Evolutionary conservation across 306 rosid genomes (phyloP), one percentile per base, ranked within the genome.

Genomic region (Trifolium subterraneum): DNA sequence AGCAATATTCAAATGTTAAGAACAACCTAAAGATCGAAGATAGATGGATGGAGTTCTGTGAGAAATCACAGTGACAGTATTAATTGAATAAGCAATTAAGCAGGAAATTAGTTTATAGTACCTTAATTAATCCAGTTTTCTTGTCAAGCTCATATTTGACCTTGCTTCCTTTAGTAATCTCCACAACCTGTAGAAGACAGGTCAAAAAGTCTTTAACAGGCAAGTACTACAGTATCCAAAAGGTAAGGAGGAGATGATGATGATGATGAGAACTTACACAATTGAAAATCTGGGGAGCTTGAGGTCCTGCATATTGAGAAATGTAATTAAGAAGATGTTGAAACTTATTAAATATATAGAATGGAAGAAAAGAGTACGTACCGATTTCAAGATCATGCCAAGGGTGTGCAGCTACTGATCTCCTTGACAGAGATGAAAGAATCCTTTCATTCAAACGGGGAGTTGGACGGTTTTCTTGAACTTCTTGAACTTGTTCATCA

Each of bases 121-220:
- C 98, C 96, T 90, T 94, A 39, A 94, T 94, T 10, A 94, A 70
- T 79, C 98, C 98, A 19, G 98, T 94, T 84, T 91, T 94, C 85
- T 94, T 94, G 85, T 91, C 97, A 76, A 94, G 98, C 81, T 94
- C 98, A 75, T 91, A 94, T 70, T 94, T 94, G 68, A 94, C 98
- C 83, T 94, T 94, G 85, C 96, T 94, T 86, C 98, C 98, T 79
- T 90, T 90, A n/a, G 91, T 70, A 77, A 94, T 94, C 88, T 94
- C 97, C 83, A 94, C 96, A 85, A 91, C 97, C 98, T 93, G n/a
- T n/a, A n/a, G 31, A 27, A 27, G 4, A 27, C 31, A 27, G 25
- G 25, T 23, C 2, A 23, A 23, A 23, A 23, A 23, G 25, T 12
- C 11, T 47, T 48, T n/a, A 7, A 19, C 55, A 38, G 42, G 22